Evolutionary conservation across 495 filamentous ascomycete genomes (phyloP).

Genomic region (Halenospora varia): DNA sequence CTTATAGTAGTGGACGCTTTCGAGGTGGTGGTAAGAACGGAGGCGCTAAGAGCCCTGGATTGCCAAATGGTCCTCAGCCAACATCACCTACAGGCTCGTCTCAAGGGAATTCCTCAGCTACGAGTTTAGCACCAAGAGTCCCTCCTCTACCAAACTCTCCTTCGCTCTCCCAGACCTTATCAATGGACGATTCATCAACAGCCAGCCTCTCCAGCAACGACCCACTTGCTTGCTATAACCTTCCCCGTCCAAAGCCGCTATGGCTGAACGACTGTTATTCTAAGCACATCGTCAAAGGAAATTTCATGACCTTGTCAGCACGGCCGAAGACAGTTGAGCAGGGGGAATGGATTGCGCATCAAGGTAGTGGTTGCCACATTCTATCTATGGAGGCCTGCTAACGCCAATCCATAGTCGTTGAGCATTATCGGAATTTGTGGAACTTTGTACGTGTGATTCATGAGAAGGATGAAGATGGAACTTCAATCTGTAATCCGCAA

Average conservation of each 20-base stretch:
- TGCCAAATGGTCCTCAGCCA: constrained; percentile 43
- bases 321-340: constrained; percentile 84
- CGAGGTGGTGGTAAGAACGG: constrained; percentile 46
- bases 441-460: constrained; percentile 80
- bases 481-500: constrained; percentile 73
- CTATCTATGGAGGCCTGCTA: too few relatives aligned
- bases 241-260: constrained; percentile 44
- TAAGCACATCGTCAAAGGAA: constrained; percentile 87
- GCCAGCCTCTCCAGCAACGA: constrained; percentile 45
- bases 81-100: constrained; percentile 35
- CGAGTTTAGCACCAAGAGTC: constrained; percentile 45
- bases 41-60: constrained; percentile 32
- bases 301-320: constrained; percentile 91
- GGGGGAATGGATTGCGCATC: constrained; percentile 92
- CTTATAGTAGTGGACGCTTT: constrained; percentile 24
- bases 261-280: constrained; percentile 77
- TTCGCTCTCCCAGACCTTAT: constrained; percentile 47
- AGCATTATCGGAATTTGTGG: constrained; percentile 83
- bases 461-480: constrained; percentile 67
- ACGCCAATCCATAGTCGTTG: constrained; percentile 57
- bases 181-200: constrained; percentile 38
- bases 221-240: constrained; percentile 42
- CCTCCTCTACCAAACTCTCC: constrained; percentile 57
- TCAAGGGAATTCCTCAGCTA: constrained; percentile 41
- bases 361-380: constrained; percentile 54